Percentiles rank a stretch among this genome's conserved stretches.
Conservation (phyloP, 1,139 yeast species). For the Yamadazyma dushanensis region DNA sequence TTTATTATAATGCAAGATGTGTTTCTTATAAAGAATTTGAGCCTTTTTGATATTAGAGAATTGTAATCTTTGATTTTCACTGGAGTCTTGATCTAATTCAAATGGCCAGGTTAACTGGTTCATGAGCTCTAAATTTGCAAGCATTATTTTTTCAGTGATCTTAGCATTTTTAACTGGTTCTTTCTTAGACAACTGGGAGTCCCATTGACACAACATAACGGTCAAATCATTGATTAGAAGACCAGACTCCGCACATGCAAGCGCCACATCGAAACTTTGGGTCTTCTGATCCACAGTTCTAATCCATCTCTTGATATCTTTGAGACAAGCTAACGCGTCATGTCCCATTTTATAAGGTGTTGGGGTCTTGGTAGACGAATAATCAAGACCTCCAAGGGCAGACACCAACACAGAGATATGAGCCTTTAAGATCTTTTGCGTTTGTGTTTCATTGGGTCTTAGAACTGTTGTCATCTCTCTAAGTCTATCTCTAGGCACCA, state of each 20-base stretch:
- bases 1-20: conserved; percentile 54
- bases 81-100: conserved; percentile 43
- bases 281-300: conserved; percentile 76
- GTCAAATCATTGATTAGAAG: conserved; percentile 71
- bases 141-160: conserved; percentile 59
- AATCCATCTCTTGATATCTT: conserved; percentile 87
- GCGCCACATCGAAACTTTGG: conserved; percentile 74
- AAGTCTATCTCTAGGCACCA: conserved; percentile 24
- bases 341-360: conserved; percentile 78
- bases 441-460: conserved; percentile 37
- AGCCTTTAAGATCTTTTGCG: conserved; percentile 55
- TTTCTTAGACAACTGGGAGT: conserved; percentile 31
- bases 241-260: conserved; percentile 83
- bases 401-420: conserved; percentile 73
- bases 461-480: conserved; percentile 26
- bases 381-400: conserved; percentile 81
- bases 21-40: conserved; percentile 72
- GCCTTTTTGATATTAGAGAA: conserved; percentile 63
- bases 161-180: conserved; percentile 28
- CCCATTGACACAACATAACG: conserved; percentile 79
- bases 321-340: conserved; percentile 86
- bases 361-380: conserved; percentile 41
- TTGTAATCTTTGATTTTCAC: conserved; percentile 56
- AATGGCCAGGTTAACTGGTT: conserved; percentile 90
- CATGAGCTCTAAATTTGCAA: conserved; percentile 73